Evolutionary conservation across 805 yeast genomes (phyloP).

Genomic region (Cyberlindnera euphorbiiphila): DNA sequence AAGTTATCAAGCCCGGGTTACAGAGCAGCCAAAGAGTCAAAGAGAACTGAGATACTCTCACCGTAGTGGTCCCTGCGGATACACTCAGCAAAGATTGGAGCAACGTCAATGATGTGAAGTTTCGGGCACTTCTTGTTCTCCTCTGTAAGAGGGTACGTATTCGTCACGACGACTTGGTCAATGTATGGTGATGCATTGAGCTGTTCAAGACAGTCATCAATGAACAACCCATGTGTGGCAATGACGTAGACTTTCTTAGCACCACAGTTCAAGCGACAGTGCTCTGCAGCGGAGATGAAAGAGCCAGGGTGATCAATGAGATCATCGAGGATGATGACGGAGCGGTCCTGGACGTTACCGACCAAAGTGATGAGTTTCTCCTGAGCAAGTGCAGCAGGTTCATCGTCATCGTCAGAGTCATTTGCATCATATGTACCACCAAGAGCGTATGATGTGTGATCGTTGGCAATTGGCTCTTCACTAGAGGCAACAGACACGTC

Average conservation of each 20-base stretch:
- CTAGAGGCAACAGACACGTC: slow-evolving; percentile 31
- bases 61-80: slow-evolving; percentile 98
- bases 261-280: slow-evolving; percentile 91
- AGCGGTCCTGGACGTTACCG: slow-evolving; percentile 89
- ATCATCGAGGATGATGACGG: slow-evolving; percentile 93
- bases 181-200: slow-evolving; percentile 76
- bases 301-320: slow-evolving; percentile 95
- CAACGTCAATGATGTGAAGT: slow-evolving; percentile 84
- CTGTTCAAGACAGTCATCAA: slow-evolving; percentile 78
- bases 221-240: slow-evolving; percentile 95
- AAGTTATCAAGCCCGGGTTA: slow-evolving; percentile 11
- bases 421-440: slow-evolving; percentile 80
- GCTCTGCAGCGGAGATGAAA: slow-evolving; percentile 97
- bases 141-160: slow-evolving; percentile 85
- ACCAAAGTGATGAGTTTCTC: slow-evolving; percentile 94
- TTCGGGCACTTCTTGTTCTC: slow-evolving; percentile 60
- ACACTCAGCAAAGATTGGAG: slow-evolving; percentile 96
- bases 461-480: slow-evolving; percentile 25
- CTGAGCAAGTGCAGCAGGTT: slow-evolving; percentile 37
- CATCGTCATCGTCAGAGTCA: slow-evolving; percentile 86
- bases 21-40: slow-evolving; percentile 72
- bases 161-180: slow-evolving; percentile 91
- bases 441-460: slow-evolving; percentile 49
- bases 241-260: slow-evolving; percentile 86
- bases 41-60: slow-evolving; percentile 89